Percentiles rank a stretch among this genome's conserved stretches.
Evolutionary conservation across 2,329 filamentous ascomycete species (phyloP).

Genomic region (Claviceps lovelessii): DNA sequence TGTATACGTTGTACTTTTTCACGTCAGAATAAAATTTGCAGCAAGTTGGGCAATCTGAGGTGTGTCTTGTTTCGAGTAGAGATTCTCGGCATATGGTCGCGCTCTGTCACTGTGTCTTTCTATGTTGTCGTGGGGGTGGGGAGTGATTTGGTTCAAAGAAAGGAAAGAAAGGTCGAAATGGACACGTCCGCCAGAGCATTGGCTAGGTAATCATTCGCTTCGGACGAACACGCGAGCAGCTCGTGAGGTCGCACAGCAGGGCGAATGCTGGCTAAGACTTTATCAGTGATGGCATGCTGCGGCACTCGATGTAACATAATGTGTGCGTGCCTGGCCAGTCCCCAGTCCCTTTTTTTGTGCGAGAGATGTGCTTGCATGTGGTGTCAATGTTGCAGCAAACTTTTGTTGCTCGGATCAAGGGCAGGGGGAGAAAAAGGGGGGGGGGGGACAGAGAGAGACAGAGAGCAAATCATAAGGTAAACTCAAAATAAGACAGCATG

Average conservation of each 20-base stretch:
- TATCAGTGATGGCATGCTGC: not conserved
- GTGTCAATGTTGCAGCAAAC: not conserved
- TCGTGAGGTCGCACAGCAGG: not conserved
- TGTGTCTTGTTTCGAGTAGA: not conserved
- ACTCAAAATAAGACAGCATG: too few species aligned
- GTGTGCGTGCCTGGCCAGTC: not conserved
- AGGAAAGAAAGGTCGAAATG: not conserved
- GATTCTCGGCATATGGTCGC: too few species aligned
- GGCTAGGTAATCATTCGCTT: not conserved
- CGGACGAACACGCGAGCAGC: not conserved
- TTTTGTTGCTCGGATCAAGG: not conserved
- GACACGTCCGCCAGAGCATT: not conserved
- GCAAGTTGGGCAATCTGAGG: not conserved
- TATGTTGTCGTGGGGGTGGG: too few species aligned
- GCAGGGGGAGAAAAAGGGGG: too few species aligned
- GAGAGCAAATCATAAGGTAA: too few species aligned
- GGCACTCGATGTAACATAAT: not conserved
- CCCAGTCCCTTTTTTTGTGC: not conserved
- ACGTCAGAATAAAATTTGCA: too few species aligned
- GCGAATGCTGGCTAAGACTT: not conserved
- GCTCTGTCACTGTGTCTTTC: too few species aligned
- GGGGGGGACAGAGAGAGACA: too few species aligned
- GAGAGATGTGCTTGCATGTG: not conserved
- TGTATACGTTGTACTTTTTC: too few species aligned
- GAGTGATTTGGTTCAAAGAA: too few species aligned